Evolutionary conservation across 140 eudicot genomes (phyloP), one percentile per base, ranked within the genome.

Genomic region (Bidens hawaiensis): DNA sequence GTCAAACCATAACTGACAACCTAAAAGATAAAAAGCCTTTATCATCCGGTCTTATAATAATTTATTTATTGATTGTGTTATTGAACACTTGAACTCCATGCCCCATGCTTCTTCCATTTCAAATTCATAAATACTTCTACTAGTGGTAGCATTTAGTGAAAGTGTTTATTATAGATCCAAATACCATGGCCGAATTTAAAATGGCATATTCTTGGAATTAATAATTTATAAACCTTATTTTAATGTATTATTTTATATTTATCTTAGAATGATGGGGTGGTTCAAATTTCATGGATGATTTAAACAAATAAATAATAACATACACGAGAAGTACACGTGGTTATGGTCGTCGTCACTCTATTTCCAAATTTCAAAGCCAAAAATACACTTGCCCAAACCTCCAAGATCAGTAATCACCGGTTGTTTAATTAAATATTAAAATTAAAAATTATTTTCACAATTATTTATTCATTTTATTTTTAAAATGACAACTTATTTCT

Each of bases 361-460:
- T 14, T 62, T 52, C 17, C 57, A 36, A 36, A 1, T n/a, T n/a
- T n/a, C n/a, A 9, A 8, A 34, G 11, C 1, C 2, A 13, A 67
- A 53, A 53, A n/a, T n/a, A 38, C 55, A 38, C 72, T 67, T 25
- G 72, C 72, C 33, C 23, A 60, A 60, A 22, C 42, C 69, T 10
- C 34, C 27, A 51, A 71, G 77, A 72, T 72, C 77, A 71, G 71
- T 42, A 54, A 72, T 63, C 25, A 53, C 65, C 71, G 71, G 77
- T 63, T 23, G 1, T 26, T 16, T 34, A 19, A 6, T 5, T 22
- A 12, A 45, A 42, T 13, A 15, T 5, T 0, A 25, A 61, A 22
- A 18, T 34, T 57, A 34, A 13, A 34, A 13, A n/a, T 66, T 6
- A 21, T 1, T 40, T 58, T 7, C 19, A 26, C 23, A 8, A 4